Base-by-base conservation (phyloP, 2,329 filamentous ascomycete genomes). In the Aspergillus pseudoglaucus region DNA sequence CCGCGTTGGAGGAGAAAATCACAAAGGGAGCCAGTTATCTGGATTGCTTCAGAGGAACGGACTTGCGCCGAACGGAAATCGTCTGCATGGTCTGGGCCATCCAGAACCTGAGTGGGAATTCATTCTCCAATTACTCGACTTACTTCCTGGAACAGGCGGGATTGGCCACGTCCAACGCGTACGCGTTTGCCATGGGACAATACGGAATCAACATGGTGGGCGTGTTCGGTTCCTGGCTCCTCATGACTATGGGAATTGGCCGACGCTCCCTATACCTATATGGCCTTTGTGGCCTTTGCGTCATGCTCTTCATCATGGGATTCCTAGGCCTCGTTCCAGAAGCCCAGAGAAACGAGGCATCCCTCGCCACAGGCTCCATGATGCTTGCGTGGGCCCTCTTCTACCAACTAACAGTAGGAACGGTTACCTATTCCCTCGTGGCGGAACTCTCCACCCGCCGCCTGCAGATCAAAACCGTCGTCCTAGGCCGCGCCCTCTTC, bases 401-500 rank as follows among this genome's bases (percentile, higher is more conserved):
- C 59, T 95, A 95, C 70, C 88, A 95, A 65, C 76, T 91, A 42
- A 87, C 88, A 0, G 89, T 95, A 43, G 90, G 90, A 35, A 93
- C 90, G 0, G 88, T 95, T 6, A 89, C 86, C 68, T 95, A 94
- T 71, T 93, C 88, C 0, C 79, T 95, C 9, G 90, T 95, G 4
- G 82, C 87, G 1, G 90, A 95, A 66, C 70, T 95, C 18, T 90
- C 88, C 0, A 89, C 88, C 0, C 81, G 87, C 12, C 80, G 90
- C 2, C 77, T 96, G 30, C 86, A 90, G 62, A 90, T 94, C 73
- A 95, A 95, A 75, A 95, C 90, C 0, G 86, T 95, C 18, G 90
- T 93, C 1, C 78, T 95, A 2, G 89, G 87, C 1, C 85, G 90
- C 47, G 87, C 88, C 57, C 72, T 89, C 41, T 87, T 87, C 75